These are phyloP conservation scores for Aspergillus melleus DNA, from an alignment of 2,329 filamentous ascomycete genomes.

Conservation along the genomic window DNA sequence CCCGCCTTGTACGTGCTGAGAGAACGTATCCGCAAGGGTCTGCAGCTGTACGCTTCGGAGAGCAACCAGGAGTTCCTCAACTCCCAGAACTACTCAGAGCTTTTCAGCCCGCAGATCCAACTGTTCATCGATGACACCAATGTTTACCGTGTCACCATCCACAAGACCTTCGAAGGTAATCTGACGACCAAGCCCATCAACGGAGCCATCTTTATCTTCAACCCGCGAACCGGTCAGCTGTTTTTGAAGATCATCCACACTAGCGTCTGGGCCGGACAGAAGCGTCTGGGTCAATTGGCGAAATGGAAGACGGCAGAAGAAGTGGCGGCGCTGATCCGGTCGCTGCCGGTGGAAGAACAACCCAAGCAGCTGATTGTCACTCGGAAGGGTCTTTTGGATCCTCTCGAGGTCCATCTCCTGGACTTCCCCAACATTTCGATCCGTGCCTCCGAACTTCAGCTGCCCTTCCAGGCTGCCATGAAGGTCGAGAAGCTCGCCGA, in stretches of 20 bases:
- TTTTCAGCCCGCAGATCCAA: conserved; percentile 99
- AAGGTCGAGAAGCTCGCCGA: conserved; percentile 99
- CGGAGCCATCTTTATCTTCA: conserved; percentile 99
- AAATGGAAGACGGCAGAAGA: conserved; percentile 99
- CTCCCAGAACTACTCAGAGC: conserved; percentile 97
- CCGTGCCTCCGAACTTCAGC: conserved; percentile 89
- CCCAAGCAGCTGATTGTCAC: conserved; percentile 99
- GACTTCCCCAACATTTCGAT: conserved; percentile 99
- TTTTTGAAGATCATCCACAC: conserved; percentile 99
- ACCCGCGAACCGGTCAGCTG: conserved; percentile 93
- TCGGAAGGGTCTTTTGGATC: conserved; percentile 93
- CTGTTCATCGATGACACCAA: conserved; percentile 99
- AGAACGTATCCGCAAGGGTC: conserved; percentile 96
- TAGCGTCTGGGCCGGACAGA: conserved; percentile 98
- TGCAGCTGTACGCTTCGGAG: conserved; percentile 96
- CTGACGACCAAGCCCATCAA: conserved; percentile 99
- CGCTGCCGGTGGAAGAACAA: conserved; percentile 94
- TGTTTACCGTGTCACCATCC: conserved; percentile 98
- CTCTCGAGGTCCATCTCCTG: conserved; percentile 91
- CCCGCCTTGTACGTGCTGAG: conserved; percentile 93
- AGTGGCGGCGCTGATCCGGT: conserved; percentile 95
- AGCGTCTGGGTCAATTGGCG: conserved; percentile 94
- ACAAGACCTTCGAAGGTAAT: conserved; percentile 99
- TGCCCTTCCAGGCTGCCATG: conserved; percentile 99
- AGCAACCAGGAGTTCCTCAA: conserved; percentile 99